Evolutionary conservation across 495 filamentous ascomycete genomes (phyloP).

Genomic region (Amorphotheca resinae): DNA sequence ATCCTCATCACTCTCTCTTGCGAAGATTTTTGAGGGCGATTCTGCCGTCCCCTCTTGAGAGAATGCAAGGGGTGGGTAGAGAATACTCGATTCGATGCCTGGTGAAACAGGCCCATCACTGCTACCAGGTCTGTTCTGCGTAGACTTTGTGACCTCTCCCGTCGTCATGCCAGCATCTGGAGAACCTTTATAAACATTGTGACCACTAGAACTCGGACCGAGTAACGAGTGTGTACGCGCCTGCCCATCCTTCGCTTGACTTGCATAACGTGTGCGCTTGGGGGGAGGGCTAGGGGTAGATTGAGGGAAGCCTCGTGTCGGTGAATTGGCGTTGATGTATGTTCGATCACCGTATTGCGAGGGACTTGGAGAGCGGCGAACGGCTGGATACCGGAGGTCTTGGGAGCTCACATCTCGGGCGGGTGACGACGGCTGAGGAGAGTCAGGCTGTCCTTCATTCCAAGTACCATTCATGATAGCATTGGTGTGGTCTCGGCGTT

Average conservation of each 20-base stretch:
- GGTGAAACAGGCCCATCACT: conserved; percentile 11
- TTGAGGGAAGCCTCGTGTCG: neutral
- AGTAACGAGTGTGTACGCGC: conserved; percentile 15
- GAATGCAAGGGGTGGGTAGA: conserved; percentile 2
- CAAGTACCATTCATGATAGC: conserved; percentile 43
- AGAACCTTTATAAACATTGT: conserved; percentile 6
- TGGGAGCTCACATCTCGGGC: neutral
- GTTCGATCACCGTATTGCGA: neutral
- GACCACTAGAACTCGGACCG: conserved; percentile 7
- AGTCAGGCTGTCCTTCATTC: conserved; percentile 48
- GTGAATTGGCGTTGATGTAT: neutral
- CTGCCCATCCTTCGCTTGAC: conserved; percentile 3
- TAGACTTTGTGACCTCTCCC: neutral
- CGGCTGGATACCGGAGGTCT: conserved; percentile 2
- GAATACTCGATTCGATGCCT: neutral
- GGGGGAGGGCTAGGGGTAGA: conserved; percentile 10
- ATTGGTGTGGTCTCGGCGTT: conserved; percentile 32
- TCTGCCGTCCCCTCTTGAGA: conserved; percentile 17
- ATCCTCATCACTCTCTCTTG: conserved; percentile 25
- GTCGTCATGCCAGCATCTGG: conserved; percentile 11
- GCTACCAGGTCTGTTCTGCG: neutral
- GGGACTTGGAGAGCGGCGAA: conserved; percentile 6
- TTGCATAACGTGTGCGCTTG: conserved; percentile 15
- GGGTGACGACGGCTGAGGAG: conserved; percentile 23
- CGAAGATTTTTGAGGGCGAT: conserved; percentile 3